Percentiles rank a stretch among this genome's conserved stretches.
Conservation (phyloP, 106 monocot species). For the Allium cepa region DNA sequence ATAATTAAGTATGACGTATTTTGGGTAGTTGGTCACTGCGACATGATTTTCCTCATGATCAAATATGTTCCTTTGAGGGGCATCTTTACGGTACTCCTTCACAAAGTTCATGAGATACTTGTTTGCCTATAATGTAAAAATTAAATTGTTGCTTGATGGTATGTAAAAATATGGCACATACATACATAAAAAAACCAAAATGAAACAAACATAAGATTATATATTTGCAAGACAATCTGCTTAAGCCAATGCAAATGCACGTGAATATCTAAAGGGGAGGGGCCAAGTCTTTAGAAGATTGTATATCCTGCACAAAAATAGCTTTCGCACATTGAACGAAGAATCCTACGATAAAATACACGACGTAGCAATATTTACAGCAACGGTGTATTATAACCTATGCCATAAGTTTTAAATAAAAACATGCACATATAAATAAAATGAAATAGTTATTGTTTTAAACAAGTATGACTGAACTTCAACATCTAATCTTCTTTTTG, state of each 20-base stretch:
- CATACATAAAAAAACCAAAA: not conserved
- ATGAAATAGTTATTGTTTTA: no score
- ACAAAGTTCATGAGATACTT: slow-evolving; percentile 53
- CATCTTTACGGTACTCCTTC: slow-evolving; percentile 20
- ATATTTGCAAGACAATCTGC: slow-evolving; percentile 44
- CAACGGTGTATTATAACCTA: no score
- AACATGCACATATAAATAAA: no score
- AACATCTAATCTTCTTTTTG: no score
- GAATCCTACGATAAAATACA: slow-evolving; percentile 37
- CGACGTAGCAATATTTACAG: no score
- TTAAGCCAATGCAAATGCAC: slow-evolving; percentile 61
- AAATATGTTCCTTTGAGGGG: slow-evolving; percentile 7
- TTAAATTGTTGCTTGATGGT: no score
- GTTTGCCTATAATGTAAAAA: slow-evolving; percentile 24
- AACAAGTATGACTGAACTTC: no score
- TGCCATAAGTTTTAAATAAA: no score
- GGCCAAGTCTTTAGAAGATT: slow-evolving; percentile 38
- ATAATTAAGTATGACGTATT: slow-evolving; percentile 66
- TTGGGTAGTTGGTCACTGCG: slow-evolving; percentile 38
- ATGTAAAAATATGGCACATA: no score
- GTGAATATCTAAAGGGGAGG: slow-evolving; percentile 62
- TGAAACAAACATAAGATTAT: slow-evolving; percentile 43
- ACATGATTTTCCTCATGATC: slow-evolving; percentile 14
- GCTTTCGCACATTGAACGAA: slow-evolving; percentile 41
- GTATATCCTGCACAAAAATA: slow-evolving; percentile 54